A percentile compares a stretch with the other conserved stretches of the same genome.
These are phyloP conservation scores for Aphanoascus verrucosus DNA, from an alignment of 2,329 filamentous ascomycete species.

Conservation along the genomic window DNA sequence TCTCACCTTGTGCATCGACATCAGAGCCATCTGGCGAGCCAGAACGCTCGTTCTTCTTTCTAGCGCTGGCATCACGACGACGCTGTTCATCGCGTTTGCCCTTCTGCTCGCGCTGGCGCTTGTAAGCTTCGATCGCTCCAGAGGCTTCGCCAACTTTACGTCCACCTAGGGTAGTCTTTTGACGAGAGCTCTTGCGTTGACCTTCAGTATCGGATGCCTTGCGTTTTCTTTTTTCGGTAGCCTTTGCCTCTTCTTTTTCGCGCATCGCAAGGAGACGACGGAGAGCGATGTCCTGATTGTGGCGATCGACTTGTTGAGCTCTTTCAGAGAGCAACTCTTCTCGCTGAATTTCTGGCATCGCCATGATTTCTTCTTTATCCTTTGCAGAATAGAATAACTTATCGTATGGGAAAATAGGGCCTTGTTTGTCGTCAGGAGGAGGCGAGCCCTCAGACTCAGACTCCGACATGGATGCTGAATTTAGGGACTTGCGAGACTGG, in stretches of 20 bases:
- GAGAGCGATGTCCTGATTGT: conserved; percentile 70
- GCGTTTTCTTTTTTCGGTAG: conserved; percentile 50
- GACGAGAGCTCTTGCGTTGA: conserved; percentile 61
- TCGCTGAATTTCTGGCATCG: conserved; percentile 78
- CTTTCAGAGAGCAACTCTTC: conserved; percentile 85
- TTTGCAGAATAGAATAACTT: conserved; percentile 66
- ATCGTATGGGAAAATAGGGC: conserved; percentile 66
- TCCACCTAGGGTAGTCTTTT: conserved; percentile 56
- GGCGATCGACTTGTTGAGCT: conserved; percentile 67
- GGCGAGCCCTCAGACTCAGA: conserved; percentile 60
- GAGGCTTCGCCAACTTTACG: conserved; percentile 58
- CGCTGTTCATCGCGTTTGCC: conserved; percentile 40
- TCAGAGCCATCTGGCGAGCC: conserved; percentile 52
- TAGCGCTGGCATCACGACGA: conserved; percentile 31
- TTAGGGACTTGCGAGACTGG: conserved; percentile 59
- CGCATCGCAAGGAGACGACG: conserved; percentile 63
- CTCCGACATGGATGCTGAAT: conserved; percentile 82
- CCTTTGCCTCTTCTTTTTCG: conserved; percentile 49
- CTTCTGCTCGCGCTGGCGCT: conserved; percentile 50
- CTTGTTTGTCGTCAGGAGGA: conserved; percentile 33
- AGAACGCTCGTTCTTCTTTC: conserved; percentile 48
- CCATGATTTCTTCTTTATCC: conserved; percentile 70
- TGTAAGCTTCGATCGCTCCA: conserved; percentile 62
- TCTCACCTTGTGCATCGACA: conserved; percentile 59
- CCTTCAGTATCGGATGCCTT: conserved; percentile 66